Conservation (phyloP, 768 basidiomycete species). For the Termitomyces eurrhizus region DNA sequence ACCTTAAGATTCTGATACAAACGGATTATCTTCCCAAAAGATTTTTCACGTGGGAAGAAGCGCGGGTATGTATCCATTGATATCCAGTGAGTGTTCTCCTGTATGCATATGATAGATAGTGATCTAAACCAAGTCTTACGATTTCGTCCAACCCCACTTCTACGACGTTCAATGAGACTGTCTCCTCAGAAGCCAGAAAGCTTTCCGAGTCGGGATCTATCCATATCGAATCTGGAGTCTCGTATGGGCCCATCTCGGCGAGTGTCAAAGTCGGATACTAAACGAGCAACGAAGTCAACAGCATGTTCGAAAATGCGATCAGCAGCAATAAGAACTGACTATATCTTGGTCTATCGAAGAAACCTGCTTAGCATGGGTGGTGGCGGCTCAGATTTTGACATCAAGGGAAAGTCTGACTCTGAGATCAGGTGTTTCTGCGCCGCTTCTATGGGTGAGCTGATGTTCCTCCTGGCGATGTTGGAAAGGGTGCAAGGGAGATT, state of each 20-base stretch:
- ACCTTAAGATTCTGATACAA: not conserved
- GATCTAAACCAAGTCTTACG: not conserved
- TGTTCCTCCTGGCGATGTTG: slow-evolving; percentile 74
- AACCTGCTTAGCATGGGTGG: slow-evolving; percentile 71
- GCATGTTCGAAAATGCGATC: not conserved
- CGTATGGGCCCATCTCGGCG: slow-evolving; percentile 6
- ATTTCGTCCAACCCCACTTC: not conserved
- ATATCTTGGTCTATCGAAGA: not conserved
- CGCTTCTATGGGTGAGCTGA: slow-evolving; percentile 74
- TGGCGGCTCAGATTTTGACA: slow-evolving; percentile 77
- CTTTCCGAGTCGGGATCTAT: not conserved
- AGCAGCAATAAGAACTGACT: not conserved
- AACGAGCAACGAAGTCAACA: not conserved
- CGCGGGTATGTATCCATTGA: not conserved
- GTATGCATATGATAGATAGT: not conserved
- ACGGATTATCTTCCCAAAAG: not conserved
- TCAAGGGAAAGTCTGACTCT: slow-evolving; percentile 73
- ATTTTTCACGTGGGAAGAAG: not conserved
- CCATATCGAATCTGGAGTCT: not conserved
- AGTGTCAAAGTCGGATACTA: not conserved
- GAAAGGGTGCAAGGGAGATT: slow-evolving; percentile 72
- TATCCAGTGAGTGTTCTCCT: too few species aligned
- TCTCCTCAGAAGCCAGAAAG: not conserved
- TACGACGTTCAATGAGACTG: not conserved
- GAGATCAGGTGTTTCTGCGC: slow-evolving; percentile 71